Percentiles rank a stretch among this genome's conserved stretches.
phyloP scores from a whole-genome alignment of 345 rosid species.

The Eucalyptus cladocalyx region DNA sequence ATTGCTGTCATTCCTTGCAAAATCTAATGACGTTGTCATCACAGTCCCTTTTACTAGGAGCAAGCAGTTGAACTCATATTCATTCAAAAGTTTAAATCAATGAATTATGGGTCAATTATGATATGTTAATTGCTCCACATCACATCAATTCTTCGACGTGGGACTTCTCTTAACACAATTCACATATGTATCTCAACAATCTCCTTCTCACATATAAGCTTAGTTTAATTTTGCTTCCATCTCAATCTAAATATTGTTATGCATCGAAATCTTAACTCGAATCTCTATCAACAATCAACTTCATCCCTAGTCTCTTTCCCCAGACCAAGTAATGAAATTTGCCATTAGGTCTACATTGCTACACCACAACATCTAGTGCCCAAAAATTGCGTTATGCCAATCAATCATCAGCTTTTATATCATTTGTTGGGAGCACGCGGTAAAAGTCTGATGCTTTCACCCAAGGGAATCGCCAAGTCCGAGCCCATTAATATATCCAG shows the following conservation, averaged over 20 bases:
- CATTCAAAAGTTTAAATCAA: too few relatives aligned
- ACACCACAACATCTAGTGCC: neutral
- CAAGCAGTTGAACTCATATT: too few relatives aligned
- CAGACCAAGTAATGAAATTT: neutral
- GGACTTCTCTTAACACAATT: neutral
- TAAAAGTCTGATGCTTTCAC: neutral
- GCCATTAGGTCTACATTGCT: neutral
- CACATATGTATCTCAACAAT: too few relatives aligned
- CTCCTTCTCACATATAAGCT: too few relatives aligned
- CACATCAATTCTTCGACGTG: neutral
- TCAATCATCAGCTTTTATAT: neutral
- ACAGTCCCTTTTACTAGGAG: too few relatives aligned
- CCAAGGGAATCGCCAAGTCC: neutral
- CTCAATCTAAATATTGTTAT: too few relatives aligned
- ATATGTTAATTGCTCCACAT: too few relatives aligned
- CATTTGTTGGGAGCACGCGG: accelerated
- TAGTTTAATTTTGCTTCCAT: too few relatives aligned
- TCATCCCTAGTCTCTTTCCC: neutral
- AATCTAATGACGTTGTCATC: neutral
- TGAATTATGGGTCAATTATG: accelerated
- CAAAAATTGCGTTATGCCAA: neutral
- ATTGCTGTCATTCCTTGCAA: accelerated
- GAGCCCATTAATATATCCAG: neutral
- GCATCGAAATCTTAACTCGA: too few relatives aligned
- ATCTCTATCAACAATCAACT: neutral